Evolutionary conservation across 192 early-diverging fungal species (phyloP).

Genomic region (Coemansia sp.): DNA sequence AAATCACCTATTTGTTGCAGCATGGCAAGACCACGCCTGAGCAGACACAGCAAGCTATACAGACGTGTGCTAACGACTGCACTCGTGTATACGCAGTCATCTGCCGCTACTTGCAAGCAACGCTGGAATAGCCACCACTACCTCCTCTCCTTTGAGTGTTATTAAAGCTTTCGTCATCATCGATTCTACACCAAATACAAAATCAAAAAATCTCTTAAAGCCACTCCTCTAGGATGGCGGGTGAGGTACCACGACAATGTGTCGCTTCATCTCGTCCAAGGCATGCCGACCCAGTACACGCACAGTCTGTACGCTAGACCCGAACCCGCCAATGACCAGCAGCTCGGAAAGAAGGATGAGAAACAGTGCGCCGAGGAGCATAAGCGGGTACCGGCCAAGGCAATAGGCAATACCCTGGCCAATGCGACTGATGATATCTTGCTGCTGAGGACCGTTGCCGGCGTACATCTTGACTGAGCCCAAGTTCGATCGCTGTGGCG

Average conservation of each 20-base stretch:
- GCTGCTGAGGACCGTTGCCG: slow-evolving; percentile 10
- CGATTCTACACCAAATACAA: not conserved
- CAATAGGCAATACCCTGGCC: slow-evolving; percentile 30
- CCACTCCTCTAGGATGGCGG: slow-evolving; percentile 20
- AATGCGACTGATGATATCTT: slow-evolving; percentile 31
- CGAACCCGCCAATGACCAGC: slow-evolving; percentile 36
- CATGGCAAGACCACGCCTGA: slow-evolving; percentile 45
- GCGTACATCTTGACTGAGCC: slow-evolving; percentile 43
- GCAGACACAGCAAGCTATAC: slow-evolving; percentile 45
- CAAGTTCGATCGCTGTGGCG: slow-evolving; percentile 23
- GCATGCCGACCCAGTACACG: slow-evolving; percentile 26
- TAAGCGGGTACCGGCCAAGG: slow-evolving; percentile 41
- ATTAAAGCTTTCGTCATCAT: not conserved
- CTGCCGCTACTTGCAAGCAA: slow-evolving; percentile 42
- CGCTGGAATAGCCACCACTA: slow-evolving; percentile 18
- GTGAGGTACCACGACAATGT: slow-evolving; percentile 19
- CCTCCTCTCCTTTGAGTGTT: not conserved
- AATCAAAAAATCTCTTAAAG: not conserved
- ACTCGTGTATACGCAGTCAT: slow-evolving; percentile 52
- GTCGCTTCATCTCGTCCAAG: slow-evolving; percentile 23
- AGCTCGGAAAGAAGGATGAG: slow-evolving; percentile 46
- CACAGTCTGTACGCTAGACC: slow-evolving; percentile 20
- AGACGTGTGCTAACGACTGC: slow-evolving; percentile 34
- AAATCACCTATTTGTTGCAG: slow-evolving; percentile 52
- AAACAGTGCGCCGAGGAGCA: slow-evolving; percentile 45